Evolutionary conservation across 2,329 filamentous ascomycete species (phyloP).

Genomic region (Cytospora mali): DNA sequence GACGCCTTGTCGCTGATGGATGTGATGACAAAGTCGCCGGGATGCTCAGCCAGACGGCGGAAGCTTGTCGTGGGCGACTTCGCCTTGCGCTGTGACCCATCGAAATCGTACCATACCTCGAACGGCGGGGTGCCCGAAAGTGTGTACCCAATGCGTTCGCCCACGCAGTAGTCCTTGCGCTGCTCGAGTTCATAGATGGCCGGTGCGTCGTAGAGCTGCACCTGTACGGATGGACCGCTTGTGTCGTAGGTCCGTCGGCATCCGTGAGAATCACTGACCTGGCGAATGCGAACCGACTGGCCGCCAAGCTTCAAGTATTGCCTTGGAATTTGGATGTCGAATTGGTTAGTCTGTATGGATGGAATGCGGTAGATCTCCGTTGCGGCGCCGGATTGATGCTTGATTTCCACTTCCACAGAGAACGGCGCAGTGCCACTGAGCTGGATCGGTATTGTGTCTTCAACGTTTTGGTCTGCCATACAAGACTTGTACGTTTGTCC

Average conservation of each 20-base stretch:
- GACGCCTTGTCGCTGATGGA: conserved; percentile 85
- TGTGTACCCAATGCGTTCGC: conserved; percentile 90
- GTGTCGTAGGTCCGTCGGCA: conserved; percentile 79
- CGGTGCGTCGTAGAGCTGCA: conserved; percentile 91
- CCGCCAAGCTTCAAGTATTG: conserved; percentile 84
- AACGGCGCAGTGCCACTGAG: conserved; percentile 86
- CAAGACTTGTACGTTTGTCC: conserved; percentile 97
- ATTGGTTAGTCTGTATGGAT: conserved; percentile 73
- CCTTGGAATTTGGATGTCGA: conserved; percentile 82
- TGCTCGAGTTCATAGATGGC: conserved; percentile 87
- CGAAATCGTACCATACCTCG: conserved; percentile 89
- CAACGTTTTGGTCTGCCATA: conserved; percentile 76
- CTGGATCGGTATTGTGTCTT: conserved; percentile 85
- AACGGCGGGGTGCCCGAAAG: conserved; percentile 91
- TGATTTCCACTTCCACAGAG: conserved; percentile 87
- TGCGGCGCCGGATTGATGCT: conserved; percentile 79
- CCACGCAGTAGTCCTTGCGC: conserved; percentile 88
- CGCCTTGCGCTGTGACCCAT: conserved; percentile 76
- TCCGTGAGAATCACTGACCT: conserved; percentile 83
- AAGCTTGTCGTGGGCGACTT: conserved; percentile 80
- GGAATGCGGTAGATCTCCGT: conserved; percentile 82
- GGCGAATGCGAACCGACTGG: conserved; percentile 85
- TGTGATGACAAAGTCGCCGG: conserved; percentile 86
- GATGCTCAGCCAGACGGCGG: conserved; percentile 87
- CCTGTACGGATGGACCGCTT: conserved; percentile 76